These are phyloP conservation scores for Ambrosia hybrid DNA, from an alignment of 140 eudicot genomes.

Conservation along the genomic window DNA sequence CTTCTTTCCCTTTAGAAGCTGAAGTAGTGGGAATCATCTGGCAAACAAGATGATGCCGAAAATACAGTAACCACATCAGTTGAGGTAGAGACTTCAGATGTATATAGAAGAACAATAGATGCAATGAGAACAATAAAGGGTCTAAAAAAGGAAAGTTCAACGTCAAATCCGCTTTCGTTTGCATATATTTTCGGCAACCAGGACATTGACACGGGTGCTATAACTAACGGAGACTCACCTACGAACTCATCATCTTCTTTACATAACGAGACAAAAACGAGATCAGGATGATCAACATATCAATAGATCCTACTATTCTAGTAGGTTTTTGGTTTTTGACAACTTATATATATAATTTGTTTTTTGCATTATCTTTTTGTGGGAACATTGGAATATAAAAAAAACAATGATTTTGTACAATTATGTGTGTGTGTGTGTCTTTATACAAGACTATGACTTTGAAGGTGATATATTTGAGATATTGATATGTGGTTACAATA, in stretches of 20 bases:
- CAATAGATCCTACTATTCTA: background rate
- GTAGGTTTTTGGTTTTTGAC: constrained; percentile 16
- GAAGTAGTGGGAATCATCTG: constrained; percentile 72
- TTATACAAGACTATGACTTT: background rate
- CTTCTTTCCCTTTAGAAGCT: constrained; percentile 79
- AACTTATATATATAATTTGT: background rate
- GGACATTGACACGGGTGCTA: constrained; percentile 62
- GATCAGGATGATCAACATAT: background rate
- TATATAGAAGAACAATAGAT: constrained; percentile 70
- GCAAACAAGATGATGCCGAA: constrained; percentile 15
- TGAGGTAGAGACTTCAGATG: constrained; percentile 59
- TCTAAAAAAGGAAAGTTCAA: constrained; percentile 79
- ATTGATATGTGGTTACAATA: too few species aligned
- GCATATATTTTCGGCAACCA: constrained; percentile 67
- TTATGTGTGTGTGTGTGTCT: constrained; percentile 13
- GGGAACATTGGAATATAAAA: constrained; percentile 19
- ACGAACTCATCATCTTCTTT: constrained; percentile 17
- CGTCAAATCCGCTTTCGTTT: constrained; percentile 72
- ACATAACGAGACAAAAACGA: background rate
- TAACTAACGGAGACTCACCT: constrained; percentile 47
- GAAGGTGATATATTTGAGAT: too few species aligned
- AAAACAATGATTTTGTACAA: constrained; percentile 25
- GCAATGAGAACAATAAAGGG: constrained; percentile 85
- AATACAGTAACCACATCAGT: constrained; percentile 24
- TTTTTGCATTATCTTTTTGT: constrained; percentile 18